A percentile compares a stretch with the other conserved stretches of the same genome.
Evolutionary conservation across 768 basidiomycete genomes (phyloP).

Genomic region (Saitozyma podzolica): DNA sequence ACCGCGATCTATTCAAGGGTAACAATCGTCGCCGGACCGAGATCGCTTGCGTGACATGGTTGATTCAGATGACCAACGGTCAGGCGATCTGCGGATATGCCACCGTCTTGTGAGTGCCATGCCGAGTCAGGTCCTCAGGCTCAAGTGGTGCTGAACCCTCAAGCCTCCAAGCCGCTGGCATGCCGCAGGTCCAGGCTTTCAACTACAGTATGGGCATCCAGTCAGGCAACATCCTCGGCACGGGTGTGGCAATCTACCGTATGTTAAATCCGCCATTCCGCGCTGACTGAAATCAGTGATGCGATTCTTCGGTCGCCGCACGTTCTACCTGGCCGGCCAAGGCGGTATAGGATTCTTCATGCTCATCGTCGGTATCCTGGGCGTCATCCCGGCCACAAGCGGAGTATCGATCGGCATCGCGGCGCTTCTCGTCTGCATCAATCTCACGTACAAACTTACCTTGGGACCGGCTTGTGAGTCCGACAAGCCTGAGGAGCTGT

Average conservation of each 20-base stretch:
- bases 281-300: not conserved
- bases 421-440: conserved; percentile 10
- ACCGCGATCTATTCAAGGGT: conserved; percentile 30
- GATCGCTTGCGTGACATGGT: conserved; percentile 12
- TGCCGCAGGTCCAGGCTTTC: conserved; percentile 14
- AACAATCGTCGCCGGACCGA: conserved; percentile 34
- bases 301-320: conserved; percentile 1
- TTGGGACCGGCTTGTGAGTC: conserved; percentile 8
- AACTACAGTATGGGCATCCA: conserved; percentile 21
- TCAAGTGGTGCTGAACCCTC: not conserved
- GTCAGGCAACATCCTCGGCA: conserved; percentile 15
- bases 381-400: not conserved
- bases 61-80: not conserved
- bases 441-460: conserved; percentile 12
- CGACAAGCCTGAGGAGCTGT: too few relatives aligned
- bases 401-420: conserved; percentile 7
- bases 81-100: conserved; percentile 4
- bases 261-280: not conserved
- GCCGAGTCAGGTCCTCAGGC: not conserved
- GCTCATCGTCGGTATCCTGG: conserved; percentile 13
- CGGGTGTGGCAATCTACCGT: conserved; percentile 12
- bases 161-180: conserved; percentile 14
- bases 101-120: conserved; percentile 8
- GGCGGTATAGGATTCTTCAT: conserved; percentile 8
- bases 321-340: conserved; percentile 8